phyloP scores from a whole-genome alignment of 805 yeast species.

The Zygoascus flipseniorum region DNA sequence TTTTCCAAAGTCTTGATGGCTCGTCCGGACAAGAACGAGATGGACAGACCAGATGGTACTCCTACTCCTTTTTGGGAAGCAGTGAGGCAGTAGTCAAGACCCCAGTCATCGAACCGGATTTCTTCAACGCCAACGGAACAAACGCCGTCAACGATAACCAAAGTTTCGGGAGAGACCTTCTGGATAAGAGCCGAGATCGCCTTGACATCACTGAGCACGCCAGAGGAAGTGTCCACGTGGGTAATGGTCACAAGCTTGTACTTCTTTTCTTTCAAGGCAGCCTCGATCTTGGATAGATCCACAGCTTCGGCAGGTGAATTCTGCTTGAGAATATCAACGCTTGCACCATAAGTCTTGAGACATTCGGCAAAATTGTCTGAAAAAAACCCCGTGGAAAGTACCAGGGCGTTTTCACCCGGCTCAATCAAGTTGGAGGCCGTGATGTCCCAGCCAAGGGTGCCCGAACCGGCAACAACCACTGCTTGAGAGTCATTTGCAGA shows the following conservation, averaged over 20 bases:
- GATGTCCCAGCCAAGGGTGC: conserved; percentile 93
- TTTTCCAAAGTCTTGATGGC: conserved; percentile 59
- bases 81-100: conserved; percentile 75
- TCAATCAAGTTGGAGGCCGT: conserved; percentile 67
- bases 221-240: conserved; percentile 95
- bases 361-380: conserved; percentile 76
- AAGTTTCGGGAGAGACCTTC: conserved; percentile 63
- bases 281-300: conserved; percentile 45
- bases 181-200: conserved; percentile 54
- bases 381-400: conserved; percentile 83
- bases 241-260: conserved; percentile 76
- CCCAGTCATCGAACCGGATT: conserved; percentile 82
- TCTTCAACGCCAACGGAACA: conserved; percentile 90
- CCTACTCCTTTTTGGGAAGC: conserved; percentile 96
- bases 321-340: conserved; percentile 67
- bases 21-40: conserved; percentile 65
- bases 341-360: conserved; percentile 60
- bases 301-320: conserved; percentile 59
- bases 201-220: conserved; percentile 72
- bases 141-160: conserved; percentile 86
- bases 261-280: conserved; percentile 40
- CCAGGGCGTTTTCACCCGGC: conserved; percentile 61
- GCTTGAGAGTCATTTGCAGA: conserved; percentile 64
- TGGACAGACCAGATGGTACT: conserved; percentile 84
- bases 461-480: conserved; percentile 78